Conservation (phyloP, 768 basidiomycete species). For the Macrolepiota fuliginosa region DNA sequence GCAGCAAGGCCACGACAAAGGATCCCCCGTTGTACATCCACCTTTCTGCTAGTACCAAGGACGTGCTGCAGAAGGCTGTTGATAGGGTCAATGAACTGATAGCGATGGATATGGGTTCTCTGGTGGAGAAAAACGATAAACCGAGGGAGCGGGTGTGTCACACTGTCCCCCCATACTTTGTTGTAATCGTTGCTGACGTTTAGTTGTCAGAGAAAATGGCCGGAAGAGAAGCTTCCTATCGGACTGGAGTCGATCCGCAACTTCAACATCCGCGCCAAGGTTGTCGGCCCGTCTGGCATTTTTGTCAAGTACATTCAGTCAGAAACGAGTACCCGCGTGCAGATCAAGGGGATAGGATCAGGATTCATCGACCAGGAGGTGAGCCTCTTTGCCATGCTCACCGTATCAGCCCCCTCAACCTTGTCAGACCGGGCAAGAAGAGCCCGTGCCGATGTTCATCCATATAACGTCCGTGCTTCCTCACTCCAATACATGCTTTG, state of each 20-base stretch:
- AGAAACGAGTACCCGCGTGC: slow-evolving; percentile 94
- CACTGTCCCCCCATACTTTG: not conserved
- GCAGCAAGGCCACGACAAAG: slow-evolving; percentile 84
- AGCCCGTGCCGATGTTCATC: slow-evolving; percentile 89
- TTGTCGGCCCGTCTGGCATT: slow-evolving; percentile 92
- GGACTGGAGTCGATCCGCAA: slow-evolving; percentile 89
- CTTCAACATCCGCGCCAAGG: slow-evolving; percentile 97
- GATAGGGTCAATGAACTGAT: slow-evolving; percentile 75
- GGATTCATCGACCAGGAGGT: slow-evolving; percentile 78
- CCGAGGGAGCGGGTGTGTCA: slow-evolving; percentile 59
- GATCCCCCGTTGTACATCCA: slow-evolving; percentile 95
- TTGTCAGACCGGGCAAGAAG: slow-evolving; percentile 73
- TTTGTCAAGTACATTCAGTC: slow-evolving; percentile 99
- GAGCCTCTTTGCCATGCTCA: not conserved
- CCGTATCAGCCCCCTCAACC: not conserved
- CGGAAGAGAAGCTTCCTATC: slow-evolving; percentile 92
- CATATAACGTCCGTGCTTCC: slow-evolving; percentile 74
- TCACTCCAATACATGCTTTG: slow-evolving; percentile 8
- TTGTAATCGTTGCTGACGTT: not conserved
- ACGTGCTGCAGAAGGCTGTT: slow-evolving; percentile 63
- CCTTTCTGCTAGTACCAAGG: slow-evolving; percentile 73
- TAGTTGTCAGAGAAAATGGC: slow-evolving; percentile 82
- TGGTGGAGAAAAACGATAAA: slow-evolving; percentile 75
- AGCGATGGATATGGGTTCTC: slow-evolving; percentile 69
- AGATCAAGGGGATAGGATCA: slow-evolving; percentile 94